Conservation (phyloP, 1,284 basidiomycete species). For the Inonotus hispidus region DNA sequence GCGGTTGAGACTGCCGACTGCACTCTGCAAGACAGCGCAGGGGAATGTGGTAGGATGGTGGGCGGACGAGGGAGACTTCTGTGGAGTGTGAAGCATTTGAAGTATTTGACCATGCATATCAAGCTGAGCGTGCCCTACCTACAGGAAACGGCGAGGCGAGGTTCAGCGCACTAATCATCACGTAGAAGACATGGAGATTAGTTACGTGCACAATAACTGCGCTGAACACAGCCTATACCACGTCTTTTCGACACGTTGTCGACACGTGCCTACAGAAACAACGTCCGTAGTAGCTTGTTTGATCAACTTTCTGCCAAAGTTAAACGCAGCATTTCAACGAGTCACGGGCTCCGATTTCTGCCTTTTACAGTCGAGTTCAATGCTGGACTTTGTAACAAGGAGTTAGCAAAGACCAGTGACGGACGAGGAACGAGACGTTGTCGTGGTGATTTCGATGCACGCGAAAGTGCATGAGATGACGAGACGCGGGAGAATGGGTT, state of each 20-base stretch:
- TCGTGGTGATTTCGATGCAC: neutral
- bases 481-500: neutral
- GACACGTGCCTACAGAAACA: constrained; percentile 14
- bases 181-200: neutral
- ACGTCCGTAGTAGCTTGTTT: neutral
- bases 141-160: constrained; percentile 18
- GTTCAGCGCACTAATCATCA: neutral
- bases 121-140: constrained; percentile 13
- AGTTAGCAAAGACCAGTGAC: neutral
- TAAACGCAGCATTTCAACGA: neutral
- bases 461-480: constrained; percentile 6
- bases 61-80: neutral
- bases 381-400: too few relatives aligned
- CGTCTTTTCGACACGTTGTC: neutral
- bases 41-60: neutral
- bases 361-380: neutral
- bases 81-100: constrained; percentile 10
- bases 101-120: constrained; percentile 13
- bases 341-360: neutral
- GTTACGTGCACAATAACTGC: constrained; percentile 5
- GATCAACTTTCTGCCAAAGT: neutral
- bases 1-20: neutral
- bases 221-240: neutral
- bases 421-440: neutral
- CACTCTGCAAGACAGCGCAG: neutral